These are phyloP conservation scores for Cryptosporidium bovis DNA, from an alignment of 169 alveolate species.

Conservation along the genomic window DNA sequence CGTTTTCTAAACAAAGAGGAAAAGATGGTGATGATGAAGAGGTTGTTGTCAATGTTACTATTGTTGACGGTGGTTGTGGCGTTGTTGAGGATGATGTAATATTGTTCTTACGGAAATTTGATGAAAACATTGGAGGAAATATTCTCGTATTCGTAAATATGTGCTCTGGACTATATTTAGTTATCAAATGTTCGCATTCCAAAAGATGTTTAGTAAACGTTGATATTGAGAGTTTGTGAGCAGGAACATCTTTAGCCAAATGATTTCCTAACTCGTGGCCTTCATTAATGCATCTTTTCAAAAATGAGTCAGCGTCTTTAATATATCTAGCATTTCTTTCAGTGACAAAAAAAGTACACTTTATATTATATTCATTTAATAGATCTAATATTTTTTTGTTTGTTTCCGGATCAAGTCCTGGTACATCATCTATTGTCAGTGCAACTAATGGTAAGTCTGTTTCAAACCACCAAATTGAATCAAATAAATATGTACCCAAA, in stretches of 20 bases:
- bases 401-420: constrained; percentile 62
- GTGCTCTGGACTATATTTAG: constrained; percentile 42
- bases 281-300: constrained; percentile 62
- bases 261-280: constrained; percentile 76
- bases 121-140: constrained; percentile 20
- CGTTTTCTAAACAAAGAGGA: background rate
- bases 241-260: constrained; percentile 70
- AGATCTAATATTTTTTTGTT: constrained; percentile 19
- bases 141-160: constrained; percentile 39
- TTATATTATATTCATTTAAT: constrained; percentile 35
- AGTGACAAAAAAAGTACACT: constrained; percentile 74
- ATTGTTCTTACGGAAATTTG: background rate
- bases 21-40: constrained; percentile 19
- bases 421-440: constrained; percentile 73
- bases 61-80: background rate
- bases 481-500: constrained; percentile 47
- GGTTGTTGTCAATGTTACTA: background rate
- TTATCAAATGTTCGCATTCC: constrained; percentile 64
- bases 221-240: constrained; percentile 32
- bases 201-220: constrained; percentile 49
- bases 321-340: constrained; percentile 66
- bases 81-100: background rate
- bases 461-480: constrained; percentile 73
- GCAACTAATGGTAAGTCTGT: constrained; percentile 63
- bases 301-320: constrained; percentile 37